Evolutionary conservation across 2,329 filamentous ascomycete species (phyloP), one percentile per base, ranked within the genome.

Genomic region (Alternaria longipes): DNA sequence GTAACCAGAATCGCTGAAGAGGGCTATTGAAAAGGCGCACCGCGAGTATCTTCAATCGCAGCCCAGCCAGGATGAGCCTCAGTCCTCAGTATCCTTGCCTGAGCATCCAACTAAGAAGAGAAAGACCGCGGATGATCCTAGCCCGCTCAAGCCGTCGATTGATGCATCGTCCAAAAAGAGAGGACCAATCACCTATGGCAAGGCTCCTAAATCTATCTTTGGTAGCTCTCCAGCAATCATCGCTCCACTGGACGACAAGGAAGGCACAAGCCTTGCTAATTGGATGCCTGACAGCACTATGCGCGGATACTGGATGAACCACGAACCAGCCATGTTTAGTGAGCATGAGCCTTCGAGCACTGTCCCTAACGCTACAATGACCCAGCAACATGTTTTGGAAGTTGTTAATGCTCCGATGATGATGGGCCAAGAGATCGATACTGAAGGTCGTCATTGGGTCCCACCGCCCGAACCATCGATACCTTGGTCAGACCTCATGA

Each of bases 281-380:
- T 75, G 69, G 66, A 61, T 63, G 5, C 60, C 79, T 8, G 72
- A 77, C 38, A 77, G 72, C 5, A 78, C 75, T 12, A 67, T 81
- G 34, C 66, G 68, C 26, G 66, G 76, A 3, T 68, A 78, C 34
- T 82, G 80, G 52, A 72, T 65, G 18, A 52, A 74, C 14, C 80
- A 82, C 59, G 76, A 82, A 28, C 80, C 81, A 40, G 67, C 70
- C 36, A 72, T 81, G 73, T 83, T 82, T 59, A 73, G 70, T 47
- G 77, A 80, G 30, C 71, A 70, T 47, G 77, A 80, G 30, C 71
- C 73, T 40, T 81, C 80, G 14, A 82, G 77, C 60, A 83, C 81
- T 0, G 65, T 81, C 14, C 77, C 78, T 4, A 79, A 81, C 59
- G 80, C 77, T 34, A 80, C 78, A 32, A 74, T 77, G 11, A 80